A percentile compares a stretch with the other conserved stretches of the same genome.
phyloP scores from a whole-genome alignment of 306 rosid genomes.

The Medicago arabica region DNA sequence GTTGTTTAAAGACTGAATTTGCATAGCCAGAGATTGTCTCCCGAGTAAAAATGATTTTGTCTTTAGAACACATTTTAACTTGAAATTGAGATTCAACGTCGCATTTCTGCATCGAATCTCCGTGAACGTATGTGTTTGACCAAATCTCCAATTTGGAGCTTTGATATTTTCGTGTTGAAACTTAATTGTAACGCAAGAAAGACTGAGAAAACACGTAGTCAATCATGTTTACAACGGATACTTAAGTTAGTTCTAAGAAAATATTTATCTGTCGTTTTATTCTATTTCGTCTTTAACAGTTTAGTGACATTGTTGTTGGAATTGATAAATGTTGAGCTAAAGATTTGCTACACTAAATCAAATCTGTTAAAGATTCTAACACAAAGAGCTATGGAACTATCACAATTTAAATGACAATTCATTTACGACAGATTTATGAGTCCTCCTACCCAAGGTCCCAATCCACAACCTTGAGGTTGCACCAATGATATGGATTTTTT shows the following conservation, averaged over 20 bases:
- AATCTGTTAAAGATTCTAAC: neutral
- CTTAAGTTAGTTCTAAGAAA: neutral
- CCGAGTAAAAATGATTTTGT: no score
- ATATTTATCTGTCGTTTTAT: neutral
- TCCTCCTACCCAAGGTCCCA: neutral
- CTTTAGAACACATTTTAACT: no score
- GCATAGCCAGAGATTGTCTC: no score
- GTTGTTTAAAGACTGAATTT: no score
- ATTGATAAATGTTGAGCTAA: neutral
- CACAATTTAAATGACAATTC: constrained; percentile 24
- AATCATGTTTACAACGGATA: no score
- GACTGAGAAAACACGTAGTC: no score
- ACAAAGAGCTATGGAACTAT: constrained; percentile 4
- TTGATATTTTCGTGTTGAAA: no score
- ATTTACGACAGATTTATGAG: constrained; percentile 30
- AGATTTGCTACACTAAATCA: neutral
- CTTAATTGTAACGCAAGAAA: no score
- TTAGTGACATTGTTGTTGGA: neutral
- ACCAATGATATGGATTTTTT: neutral
- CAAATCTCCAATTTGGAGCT: no score
- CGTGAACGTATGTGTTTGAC: no score
- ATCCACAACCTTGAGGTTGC: constrained; percentile 17
- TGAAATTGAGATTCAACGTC: no score
- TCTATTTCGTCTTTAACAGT: neutral
- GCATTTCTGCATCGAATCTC: no score